Percentiles rank a stretch among this genome's conserved stretches.
phyloP scores from a whole-genome alignment of 805 yeast species.

The Kodamaea kakaduensis region DNA sequence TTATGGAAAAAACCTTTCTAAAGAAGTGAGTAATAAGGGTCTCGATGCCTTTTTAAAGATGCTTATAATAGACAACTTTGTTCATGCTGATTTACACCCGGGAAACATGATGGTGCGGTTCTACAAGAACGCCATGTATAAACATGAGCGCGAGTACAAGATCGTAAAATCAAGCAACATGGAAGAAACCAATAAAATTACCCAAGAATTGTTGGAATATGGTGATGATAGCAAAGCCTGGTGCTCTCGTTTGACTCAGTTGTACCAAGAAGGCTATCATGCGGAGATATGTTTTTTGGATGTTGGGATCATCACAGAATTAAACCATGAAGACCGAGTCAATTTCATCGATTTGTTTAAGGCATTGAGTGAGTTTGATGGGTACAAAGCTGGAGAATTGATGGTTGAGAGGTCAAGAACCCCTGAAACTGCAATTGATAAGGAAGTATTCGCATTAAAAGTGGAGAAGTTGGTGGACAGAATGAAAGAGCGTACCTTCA shows the following conservation, averaged over 20 bases:
- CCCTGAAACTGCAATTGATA: constrained; percentile 85
- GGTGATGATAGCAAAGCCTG: constrained; percentile 39
- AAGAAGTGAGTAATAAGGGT: constrained; percentile 72
- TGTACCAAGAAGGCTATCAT: constrained; percentile 57
- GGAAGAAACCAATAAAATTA: constrained; percentile 44
- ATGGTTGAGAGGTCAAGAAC: constrained; percentile 95
- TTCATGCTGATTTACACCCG: constrained; percentile 95
- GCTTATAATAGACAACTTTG: constrained; percentile 89
- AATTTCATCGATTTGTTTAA: constrained; percentile 88
- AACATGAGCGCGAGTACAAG: constrained; percentile 41
- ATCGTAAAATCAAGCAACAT: constrained; percentile 42
- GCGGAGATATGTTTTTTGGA: constrained; percentile 91
- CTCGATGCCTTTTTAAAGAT: constrained; percentile 89
- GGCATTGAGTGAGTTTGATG: constrained; percentile 87
- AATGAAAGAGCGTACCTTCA: constrained; percentile 83
- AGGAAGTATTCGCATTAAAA: constrained; percentile 80
- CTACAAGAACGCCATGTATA: constrained; percentile 45
- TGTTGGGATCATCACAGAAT: constrained; percentile 89
- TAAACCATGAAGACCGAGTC: constrained; percentile 68
- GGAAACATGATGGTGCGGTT: constrained; percentile 86
- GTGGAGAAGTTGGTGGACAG: constrained; percentile 79
- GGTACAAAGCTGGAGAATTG: constrained; percentile 88
- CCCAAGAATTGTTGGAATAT: constrained; percentile 35
- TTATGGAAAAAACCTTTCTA: constrained; percentile 52
- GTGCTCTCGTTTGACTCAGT: constrained; percentile 40